Evolutionary conservation across 2,329 filamentous ascomycete species (phyloP).

Genomic region (Intubia oerlemansii): DNA sequence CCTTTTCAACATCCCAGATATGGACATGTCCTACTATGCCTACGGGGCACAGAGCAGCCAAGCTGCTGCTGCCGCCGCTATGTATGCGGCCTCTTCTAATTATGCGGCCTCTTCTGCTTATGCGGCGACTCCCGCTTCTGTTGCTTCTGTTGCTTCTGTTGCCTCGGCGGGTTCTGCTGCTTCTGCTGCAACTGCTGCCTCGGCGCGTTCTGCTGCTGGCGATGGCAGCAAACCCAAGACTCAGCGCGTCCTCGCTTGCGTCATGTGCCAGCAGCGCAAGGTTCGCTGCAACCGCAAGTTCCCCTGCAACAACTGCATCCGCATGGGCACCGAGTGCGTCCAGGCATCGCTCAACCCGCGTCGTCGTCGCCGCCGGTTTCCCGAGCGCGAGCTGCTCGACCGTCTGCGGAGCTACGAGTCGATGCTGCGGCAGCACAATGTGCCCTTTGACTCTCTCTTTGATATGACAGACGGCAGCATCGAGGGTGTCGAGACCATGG

Average conservation of each 20-base stretch:
- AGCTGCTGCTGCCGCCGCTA: too few relatives aligned
- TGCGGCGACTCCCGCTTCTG: too few relatives aligned
- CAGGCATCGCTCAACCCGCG: slow-evolving; percentile 15
- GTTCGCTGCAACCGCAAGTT: slow-evolving; percentile 38
- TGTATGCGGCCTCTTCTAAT: too few relatives aligned
- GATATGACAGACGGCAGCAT: not conserved
- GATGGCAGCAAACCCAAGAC: too few relatives aligned
- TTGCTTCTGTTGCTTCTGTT: too few relatives aligned
- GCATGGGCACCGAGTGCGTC: slow-evolving; percentile 3
- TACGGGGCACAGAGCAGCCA: too few relatives aligned
- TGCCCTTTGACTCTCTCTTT: slow-evolving; percentile 27
- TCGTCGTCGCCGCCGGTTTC: slow-evolving; percentile 21
- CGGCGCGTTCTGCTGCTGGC: too few relatives aligned
- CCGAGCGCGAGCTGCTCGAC: slow-evolving; percentile 35
- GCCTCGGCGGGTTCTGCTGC: too few relatives aligned
- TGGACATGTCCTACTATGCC: too few relatives aligned
- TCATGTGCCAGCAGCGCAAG: slow-evolving; percentile 36
- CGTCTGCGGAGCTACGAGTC: slow-evolving; percentile 34
- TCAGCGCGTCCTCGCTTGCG: slow-evolving; percentile 29
- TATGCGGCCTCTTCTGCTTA: too few relatives aligned
- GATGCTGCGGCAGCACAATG: slow-evolving; percentile 29
- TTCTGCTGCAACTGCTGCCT: too few relatives aligned
- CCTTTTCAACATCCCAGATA: too few relatives aligned
- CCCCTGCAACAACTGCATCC: slow-evolving; percentile 31
- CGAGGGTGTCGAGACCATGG: not conserved